Evolutionary conservation across 2,329 filamentous ascomycete species (phyloP).

Genomic region (Apiospora saccharicola): DNA sequence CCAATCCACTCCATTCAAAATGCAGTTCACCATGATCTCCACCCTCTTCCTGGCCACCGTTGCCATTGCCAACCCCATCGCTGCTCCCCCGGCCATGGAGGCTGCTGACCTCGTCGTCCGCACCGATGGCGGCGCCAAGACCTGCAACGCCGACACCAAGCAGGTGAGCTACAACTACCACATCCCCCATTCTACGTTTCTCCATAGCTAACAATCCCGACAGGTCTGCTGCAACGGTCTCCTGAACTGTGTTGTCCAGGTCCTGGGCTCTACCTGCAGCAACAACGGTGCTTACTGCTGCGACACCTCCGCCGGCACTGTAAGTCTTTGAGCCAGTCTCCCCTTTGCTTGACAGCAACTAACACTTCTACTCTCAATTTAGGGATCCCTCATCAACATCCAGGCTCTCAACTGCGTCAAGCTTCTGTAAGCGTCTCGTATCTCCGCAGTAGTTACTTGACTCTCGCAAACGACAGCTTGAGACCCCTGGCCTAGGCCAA

Average conservation of each 20-base stretch:
- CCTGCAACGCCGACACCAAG: constrained; percentile 2
- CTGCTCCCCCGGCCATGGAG: constrained; percentile 7
- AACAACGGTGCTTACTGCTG: constrained; percentile 6
- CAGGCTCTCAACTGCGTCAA: constrained; percentile 10
- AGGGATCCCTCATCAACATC: constrained; percentile 5
- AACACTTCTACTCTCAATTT: background rate
- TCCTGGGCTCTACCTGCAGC: background rate
- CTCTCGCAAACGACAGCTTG: background rate
- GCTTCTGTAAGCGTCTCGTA: constrained; percentile 9
- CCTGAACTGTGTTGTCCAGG: background rate
- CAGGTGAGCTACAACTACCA: background rate
- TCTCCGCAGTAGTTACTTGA: background rate
- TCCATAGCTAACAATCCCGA: background rate
- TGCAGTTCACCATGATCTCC: constrained; percentile 20
- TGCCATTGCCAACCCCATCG: constrained; percentile 14
- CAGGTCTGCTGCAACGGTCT: background rate
- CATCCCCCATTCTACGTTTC: background rate
- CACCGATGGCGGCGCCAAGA: background rate
- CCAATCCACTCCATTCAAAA: background rate
- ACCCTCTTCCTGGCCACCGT: constrained; percentile 12
- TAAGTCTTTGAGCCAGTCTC: background rate
- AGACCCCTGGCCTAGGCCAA: background rate
- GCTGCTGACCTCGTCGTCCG: constrained; percentile 1
- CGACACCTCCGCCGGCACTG: background rate
- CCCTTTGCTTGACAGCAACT: background rate